phyloP scores from a whole-genome alignment of 2,329 filamentous ascomycete species.

The Fusarium sp. region DNA sequence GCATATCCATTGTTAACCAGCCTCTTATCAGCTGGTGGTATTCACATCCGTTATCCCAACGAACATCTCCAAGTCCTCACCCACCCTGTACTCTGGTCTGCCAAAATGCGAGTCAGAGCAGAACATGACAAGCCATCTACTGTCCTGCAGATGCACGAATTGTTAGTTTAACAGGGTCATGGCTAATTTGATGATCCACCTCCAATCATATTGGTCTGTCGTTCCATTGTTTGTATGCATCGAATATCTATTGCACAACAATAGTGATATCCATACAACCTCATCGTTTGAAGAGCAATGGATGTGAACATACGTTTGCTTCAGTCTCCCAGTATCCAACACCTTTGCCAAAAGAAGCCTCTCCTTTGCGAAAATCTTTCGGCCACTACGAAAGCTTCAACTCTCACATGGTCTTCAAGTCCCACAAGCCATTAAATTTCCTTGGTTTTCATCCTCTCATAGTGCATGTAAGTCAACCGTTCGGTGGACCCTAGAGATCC shows the following conservation, averaged over 20 bases:
- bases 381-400: slow-evolving; percentile 20
- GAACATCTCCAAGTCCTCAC: not conserved
- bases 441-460: slow-evolving; percentile 36
- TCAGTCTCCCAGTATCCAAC: not conserved
- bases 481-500: slow-evolving; percentile 36
- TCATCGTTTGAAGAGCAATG: not conserved
- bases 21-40: slow-evolving; percentile 1
- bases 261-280: not conserved
- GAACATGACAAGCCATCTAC: slow-evolving; percentile 6
- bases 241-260: not conserved
- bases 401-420: slow-evolving; percentile 25
- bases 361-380: not conserved
- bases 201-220: slow-evolving; percentile 9
- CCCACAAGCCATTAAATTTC: slow-evolving; percentile 38
- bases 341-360: not conserved
- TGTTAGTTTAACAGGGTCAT: slow-evolving; percentile 25
- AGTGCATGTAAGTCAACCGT: slow-evolving; percentile 37
- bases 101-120: slow-evolving; percentile 36
- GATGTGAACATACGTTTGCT: not conserved
- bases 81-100: slow-evolving; percentile 6
- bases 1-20: slow-evolving; percentile 3
- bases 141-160: slow-evolving; percentile 27
- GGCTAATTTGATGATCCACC: slow-evolving; percentile 41
- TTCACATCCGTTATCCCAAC: not conserved
- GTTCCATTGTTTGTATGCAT: not conserved